phyloP scores from a whole-genome alignment of 305 asterid genomes.

The Euphrasia arctica region DNA sequence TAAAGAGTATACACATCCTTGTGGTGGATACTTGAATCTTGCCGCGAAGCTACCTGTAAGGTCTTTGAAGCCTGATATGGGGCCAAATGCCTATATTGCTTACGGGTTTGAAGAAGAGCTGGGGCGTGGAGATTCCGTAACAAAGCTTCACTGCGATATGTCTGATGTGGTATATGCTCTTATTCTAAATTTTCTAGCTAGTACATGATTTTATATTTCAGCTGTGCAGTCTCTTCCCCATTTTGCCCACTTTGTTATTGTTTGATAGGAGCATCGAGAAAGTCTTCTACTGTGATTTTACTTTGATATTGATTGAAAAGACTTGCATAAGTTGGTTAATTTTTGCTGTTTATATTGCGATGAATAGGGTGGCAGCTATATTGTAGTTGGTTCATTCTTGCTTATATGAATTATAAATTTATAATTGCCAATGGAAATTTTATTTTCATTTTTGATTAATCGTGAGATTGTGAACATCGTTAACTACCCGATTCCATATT shows the following conservation, averaged over 20 bases:
- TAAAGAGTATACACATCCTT: constrained; percentile 64
- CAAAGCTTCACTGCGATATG: constrained; percentile 71
- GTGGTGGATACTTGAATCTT: constrained; percentile 50
- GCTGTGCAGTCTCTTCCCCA: neutral
- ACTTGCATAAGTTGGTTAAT: neutral
- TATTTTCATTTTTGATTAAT: too few relatives aligned
- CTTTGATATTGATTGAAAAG: neutral
- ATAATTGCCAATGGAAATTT: too few relatives aligned
- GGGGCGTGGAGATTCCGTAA: constrained; percentile 78
- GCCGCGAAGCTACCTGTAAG: constrained; percentile 41
- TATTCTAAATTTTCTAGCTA: constrained; percentile 2
- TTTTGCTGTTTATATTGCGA: too few relatives aligned
- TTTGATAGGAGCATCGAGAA: neutral
- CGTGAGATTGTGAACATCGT: too few relatives aligned
- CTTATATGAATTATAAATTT: too few relatives aligned
- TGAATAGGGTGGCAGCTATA: too few relatives aligned
- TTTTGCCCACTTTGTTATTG: constrained; percentile 11
- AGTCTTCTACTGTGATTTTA: neutral
- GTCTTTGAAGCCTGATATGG: constrained; percentile 61
- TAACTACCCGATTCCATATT: too few relatives aligned
- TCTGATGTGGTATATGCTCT: constrained; percentile 57
- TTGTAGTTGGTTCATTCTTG: too few relatives aligned
- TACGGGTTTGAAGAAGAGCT: constrained; percentile 57
- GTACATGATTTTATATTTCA: neutral
- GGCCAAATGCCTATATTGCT: constrained; percentile 73